Evolutionary conservation across 2,329 filamentous ascomycete genomes (phyloP), one percentile per base, ranked within the genome.

Genomic region (Ramularia endophylla): DNA sequence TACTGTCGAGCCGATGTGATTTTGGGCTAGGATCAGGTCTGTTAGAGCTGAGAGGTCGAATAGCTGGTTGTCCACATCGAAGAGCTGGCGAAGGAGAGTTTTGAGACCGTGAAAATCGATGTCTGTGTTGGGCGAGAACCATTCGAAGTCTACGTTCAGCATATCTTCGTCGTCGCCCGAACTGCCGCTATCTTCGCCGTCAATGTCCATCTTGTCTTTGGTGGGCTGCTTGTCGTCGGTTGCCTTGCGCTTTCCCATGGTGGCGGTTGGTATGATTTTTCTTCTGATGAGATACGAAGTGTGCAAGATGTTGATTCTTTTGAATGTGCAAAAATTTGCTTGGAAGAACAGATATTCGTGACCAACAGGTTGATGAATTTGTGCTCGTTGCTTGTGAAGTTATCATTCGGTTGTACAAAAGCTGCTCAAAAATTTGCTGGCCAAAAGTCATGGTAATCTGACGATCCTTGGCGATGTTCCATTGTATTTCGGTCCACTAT

Each of bases 51-150:
- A 95, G 53, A 95, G 77, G 65, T 97, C 84, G 70, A 95, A 87
- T 20, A 94, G 73, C 46, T 83, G 76, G 34, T 84, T 77, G 67
- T 98, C 92, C 40, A 85, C 79, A 64, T 97, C 92, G 64, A 98
- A 82, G 30, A 98, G 79, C 65, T 98, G 92, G 46, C 90, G 85
- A 45, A 95, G 68, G 6, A 98, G 79, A 8, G 80, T 83, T 65
- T 95, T 95, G 55, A 94, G 78, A 44, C 92, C 92, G 67, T 97
- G 90, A 66, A 97, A 97, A 66, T 98, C 92, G 56, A 94, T 76
- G 6, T 85, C 80, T 2, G 85, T 75, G 56, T 92, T 83, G 48
- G 90, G 94, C 67, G 95, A 94, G 71, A 97, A 98, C 85, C 88
- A 97, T 70, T 98, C 92, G 59, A 98, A 98, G 52, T 97, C 90